Percentiles rank a stretch among this genome's conserved stretches.
Conservation (phyloP, 495 filamentous ascomycete genomes). For the Peziza echinospora region DNA sequence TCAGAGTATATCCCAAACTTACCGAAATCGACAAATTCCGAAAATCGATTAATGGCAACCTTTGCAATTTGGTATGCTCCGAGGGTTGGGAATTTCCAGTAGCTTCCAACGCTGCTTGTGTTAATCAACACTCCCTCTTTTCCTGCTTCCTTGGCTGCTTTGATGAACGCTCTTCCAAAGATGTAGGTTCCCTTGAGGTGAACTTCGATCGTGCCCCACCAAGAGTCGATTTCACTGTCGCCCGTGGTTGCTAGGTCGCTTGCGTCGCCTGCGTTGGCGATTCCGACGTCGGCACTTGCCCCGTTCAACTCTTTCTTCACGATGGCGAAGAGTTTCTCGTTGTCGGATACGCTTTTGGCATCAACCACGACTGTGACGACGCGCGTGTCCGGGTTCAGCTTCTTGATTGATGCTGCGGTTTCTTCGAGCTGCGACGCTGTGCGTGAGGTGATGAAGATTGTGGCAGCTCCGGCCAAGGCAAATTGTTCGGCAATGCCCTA, state of each 20-base stretch:
- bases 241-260: conserved; percentile 11
- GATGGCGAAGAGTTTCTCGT: conserved; percentile 20
- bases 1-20: no score
- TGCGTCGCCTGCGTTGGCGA: conserved; percentile 2
- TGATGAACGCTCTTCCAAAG: conserved; percentile 23
- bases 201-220: conserved; percentile 19
- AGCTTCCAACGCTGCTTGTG: conserved; percentile 19
- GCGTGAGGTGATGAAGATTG: conserved; percentile 23
- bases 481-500: conserved; percentile 25
- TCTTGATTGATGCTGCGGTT: conserved; percentile 17
- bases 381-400: conserved; percentile 17
- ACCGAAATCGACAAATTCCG: conserved; percentile 23
- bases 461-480: conserved; percentile 22
- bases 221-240: conserved; percentile 11
- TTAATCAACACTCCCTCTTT: conserved; percentile 24
- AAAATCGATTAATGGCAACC: conserved; percentile 20
- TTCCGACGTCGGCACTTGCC: conserved; percentile 24
- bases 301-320: conserved; percentile 19
- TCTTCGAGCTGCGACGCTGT: conserved; percentile 19
- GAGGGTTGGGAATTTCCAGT: conserved; percentile 17
- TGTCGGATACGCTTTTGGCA: conserved; percentile 18
- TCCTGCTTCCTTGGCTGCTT: conserved; percentile 5
- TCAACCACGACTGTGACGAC: conserved; percentile 18
- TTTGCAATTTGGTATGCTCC: conserved; percentile 24
- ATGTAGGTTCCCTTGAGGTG: conserved; percentile 26